Conservation (phyloP, 257 asterid genomes). For the Verbena officinalis region DNA sequence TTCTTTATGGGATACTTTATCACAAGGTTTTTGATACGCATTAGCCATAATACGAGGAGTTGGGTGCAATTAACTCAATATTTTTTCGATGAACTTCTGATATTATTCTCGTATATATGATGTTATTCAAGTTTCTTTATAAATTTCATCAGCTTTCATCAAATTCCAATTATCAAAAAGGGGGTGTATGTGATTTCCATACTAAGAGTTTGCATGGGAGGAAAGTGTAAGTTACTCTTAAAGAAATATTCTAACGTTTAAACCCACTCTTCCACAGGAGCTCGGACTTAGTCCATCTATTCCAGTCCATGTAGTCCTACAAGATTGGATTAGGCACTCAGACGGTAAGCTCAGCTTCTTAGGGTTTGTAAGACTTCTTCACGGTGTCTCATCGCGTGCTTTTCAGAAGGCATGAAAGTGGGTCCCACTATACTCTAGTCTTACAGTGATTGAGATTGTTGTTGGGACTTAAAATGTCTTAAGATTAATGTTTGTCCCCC, state of each 20-base stretch:
- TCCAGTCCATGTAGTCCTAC: conserved; percentile 87
- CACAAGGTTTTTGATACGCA: too few relatives aligned
- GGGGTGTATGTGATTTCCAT: too few relatives aligned
- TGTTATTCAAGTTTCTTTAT: too few relatives aligned
- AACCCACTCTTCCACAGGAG: conserved; percentile 48
- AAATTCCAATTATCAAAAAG: too few relatives aligned
- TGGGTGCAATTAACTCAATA: too few relatives aligned
- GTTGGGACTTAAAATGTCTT: not conserved
- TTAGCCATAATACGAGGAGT: too few relatives aligned
- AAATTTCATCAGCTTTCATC: too few relatives aligned
- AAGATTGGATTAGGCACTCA: conserved; percentile 90
- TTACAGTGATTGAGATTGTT: not conserved
- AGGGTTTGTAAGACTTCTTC: conserved; percentile 88
- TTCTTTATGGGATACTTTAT: too few relatives aligned
- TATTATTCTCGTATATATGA: too few relatives aligned
- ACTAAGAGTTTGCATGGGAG: too few relatives aligned
- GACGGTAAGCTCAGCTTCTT: conserved; percentile 96
- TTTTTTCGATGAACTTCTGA: too few relatives aligned
- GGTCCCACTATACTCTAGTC: not conserved
- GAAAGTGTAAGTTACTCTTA: too few relatives aligned
- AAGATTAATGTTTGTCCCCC: conserved; percentile 15
- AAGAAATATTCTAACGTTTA: conserved; percentile 8
- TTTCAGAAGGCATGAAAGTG: conserved; percentile 61
- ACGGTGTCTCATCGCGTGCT: conserved; percentile 74
- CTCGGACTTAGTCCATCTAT: conserved; percentile 88